phyloP scores from a whole-genome alignment of 768 basidiomycete genomes.

The Russula sp. region DNA sequence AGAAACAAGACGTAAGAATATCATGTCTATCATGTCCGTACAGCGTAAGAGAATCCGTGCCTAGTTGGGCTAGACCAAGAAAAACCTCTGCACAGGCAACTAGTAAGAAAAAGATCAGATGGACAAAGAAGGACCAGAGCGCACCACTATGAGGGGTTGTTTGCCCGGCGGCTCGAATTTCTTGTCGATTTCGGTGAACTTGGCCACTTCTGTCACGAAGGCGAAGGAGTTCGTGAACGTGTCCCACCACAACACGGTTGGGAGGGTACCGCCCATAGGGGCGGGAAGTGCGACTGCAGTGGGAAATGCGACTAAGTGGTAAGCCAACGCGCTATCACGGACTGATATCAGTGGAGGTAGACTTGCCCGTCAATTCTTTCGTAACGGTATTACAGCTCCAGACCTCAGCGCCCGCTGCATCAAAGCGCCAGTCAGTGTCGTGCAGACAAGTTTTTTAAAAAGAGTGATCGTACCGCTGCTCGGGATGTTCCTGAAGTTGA shows the following conservation, averaged over 20 bases:
- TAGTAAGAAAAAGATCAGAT: background rate
- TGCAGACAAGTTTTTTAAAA: background rate
- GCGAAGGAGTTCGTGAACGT: background rate
- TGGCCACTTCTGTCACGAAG: background rate
- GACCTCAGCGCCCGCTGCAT: conserved; percentile 1
- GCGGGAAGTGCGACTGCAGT: background rate
- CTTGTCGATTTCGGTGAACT: background rate
- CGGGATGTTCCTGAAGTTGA: background rate
- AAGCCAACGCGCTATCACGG: background rate
- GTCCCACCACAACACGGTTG: background rate
- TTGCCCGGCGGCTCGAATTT: background rate
- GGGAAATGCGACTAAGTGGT: background rate
- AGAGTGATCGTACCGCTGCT: background rate
- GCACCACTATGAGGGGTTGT: background rate
- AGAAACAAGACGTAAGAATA: background rate
- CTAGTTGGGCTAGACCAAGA: background rate
- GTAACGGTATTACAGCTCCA: background rate
- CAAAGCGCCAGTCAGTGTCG: background rate
- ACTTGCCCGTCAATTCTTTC: conserved; percentile 4
- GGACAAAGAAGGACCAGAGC: background rate
- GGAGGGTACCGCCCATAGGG: background rate
- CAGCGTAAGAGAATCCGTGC: background rate
- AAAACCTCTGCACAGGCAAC: conserved; percentile 3
- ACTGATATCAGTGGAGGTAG: background rate
- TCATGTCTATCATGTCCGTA: background rate